phyloP scores from a whole-genome alignment of 2,329 filamentous ascomycete genomes.

The Aspergillus sp. region DNA sequence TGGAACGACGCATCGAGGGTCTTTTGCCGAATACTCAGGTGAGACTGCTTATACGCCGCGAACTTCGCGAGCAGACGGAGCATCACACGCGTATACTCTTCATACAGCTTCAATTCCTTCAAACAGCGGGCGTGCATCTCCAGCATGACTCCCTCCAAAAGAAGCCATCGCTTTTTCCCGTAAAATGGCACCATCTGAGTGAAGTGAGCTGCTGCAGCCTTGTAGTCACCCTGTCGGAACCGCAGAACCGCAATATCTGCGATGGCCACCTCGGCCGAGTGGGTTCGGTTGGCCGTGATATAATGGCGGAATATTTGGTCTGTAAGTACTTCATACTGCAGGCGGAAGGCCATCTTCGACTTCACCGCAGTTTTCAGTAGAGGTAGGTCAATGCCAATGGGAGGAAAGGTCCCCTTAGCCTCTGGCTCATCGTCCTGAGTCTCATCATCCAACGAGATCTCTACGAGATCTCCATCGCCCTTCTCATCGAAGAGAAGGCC shows the following conservation, averaged over 20 bases:
- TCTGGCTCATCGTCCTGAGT: conserved; percentile 8
- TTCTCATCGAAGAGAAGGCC: conserved; percentile 30
- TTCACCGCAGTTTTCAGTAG: conserved; percentile 53
- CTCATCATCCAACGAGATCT: conserved; percentile 27
- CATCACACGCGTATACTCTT: conserved; percentile 69
- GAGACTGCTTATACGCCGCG: conserved; percentile 24
- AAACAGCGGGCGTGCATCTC: conserved; percentile 79
- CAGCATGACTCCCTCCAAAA: conserved; percentile 73
- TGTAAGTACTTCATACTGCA: conserved; percentile 65
- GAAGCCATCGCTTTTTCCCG: conserved; percentile 65
- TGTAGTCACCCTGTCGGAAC: conserved; percentile 64
- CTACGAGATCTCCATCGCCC: conserved; percentile 21
- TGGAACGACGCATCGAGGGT: conserved; percentile 21
- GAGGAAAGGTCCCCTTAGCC: conserved; percentile 13
- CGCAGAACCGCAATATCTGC: conserved; percentile 81
- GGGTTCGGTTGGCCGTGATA: conserved; percentile 64
- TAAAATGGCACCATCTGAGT: conserved; percentile 70
- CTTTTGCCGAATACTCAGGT: conserved; percentile 21
- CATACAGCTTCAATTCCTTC: conserved; percentile 61
- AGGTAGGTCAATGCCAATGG: conserved; percentile 45
- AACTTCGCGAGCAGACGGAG: conserved; percentile 52
- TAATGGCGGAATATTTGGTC: conserved; percentile 77
- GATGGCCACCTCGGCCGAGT: conserved; percentile 67
- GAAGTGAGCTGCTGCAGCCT: conserved; percentile 66
- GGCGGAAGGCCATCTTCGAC: conserved; percentile 55